These are phyloP conservation scores for Colletotrichum sp. DNA, from an alignment of 2,329 filamentous ascomycete species.

Conservation along the genomic window DNA sequence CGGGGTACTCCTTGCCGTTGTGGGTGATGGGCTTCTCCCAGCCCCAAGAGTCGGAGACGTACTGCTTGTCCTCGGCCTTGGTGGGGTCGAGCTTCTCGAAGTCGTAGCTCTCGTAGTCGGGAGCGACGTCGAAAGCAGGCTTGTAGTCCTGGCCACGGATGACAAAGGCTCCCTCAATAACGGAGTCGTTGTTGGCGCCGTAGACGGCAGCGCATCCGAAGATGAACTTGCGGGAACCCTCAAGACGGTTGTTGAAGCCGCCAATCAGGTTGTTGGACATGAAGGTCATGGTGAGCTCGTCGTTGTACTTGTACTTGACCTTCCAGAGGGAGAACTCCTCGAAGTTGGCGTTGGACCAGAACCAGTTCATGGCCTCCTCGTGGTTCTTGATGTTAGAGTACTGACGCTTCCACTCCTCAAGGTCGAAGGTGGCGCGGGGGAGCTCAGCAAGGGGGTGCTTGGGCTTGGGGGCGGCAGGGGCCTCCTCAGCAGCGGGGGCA, in stretches of 20 bases:
- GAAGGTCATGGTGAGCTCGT: conserved; percentile 96
- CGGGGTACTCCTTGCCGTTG: conserved; percentile 87
- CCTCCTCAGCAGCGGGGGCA: conserved; percentile 48
- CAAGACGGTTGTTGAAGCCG: conserved; percentile 97
- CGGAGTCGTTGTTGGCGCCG: conserved; percentile 84
- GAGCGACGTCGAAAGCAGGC: conserved; percentile 94
- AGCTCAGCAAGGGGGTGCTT: conserved; percentile 96
- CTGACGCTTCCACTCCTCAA: conserved; percentile 98
- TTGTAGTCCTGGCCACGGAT: conserved; percentile 87
- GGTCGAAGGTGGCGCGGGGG: conserved; percentile 76
- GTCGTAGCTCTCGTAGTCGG: conserved; percentile 94
- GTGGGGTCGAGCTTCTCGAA: conserved; percentile 95
- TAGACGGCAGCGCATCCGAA: conserved; percentile 92
- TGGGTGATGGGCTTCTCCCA: conserved; percentile 87
- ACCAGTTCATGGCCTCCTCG: conserved; percentile 91
- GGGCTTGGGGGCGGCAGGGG: conserved; percentile 77
- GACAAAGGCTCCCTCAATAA: conserved; percentile 93
- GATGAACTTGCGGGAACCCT: conserved; percentile 97
- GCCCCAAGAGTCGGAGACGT: conserved; percentile 85
- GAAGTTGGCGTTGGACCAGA: conserved; percentile 96
- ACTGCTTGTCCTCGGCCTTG: conserved; percentile 84
- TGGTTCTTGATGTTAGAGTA: conserved; percentile 81
- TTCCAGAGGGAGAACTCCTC: conserved; percentile 97
- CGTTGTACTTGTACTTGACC: conserved; percentile 98
- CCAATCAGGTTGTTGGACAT: conserved; percentile 99